Percentiles rank a stretch among this genome's conserved stretches.
Evolutionary conservation across 1,139 yeast genomes (phyloP).

Genomic region (Geotrichum candidum): DNA sequence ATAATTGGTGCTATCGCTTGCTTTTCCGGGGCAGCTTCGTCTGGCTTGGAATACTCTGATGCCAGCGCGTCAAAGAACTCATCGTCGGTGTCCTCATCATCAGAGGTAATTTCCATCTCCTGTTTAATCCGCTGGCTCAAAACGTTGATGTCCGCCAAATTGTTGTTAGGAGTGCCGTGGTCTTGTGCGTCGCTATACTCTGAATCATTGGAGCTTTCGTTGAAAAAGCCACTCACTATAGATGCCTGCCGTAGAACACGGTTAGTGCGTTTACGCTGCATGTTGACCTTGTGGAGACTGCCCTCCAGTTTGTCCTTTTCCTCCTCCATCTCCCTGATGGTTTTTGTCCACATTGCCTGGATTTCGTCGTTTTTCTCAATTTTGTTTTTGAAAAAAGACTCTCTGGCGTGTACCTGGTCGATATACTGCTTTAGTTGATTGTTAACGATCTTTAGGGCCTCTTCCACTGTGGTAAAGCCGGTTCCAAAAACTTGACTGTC

Average conservation of each 20-base stretch:
- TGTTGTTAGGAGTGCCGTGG: neutral
- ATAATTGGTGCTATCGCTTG: neutral
- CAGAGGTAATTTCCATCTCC: neutral
- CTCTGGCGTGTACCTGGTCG: slow-evolving; percentile 33
- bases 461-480: slow-evolving; percentile 13
- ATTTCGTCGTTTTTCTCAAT: slow-evolving; percentile 74
- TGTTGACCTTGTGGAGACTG: slow-evolving; percentile 60
- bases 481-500: neutral
- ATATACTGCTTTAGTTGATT: neutral
- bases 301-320: slow-evolving; percentile 75
- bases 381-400: slow-evolving; percentile 39
- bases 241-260: too few species aligned
- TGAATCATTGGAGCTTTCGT: slow-evolving; percentile 36
- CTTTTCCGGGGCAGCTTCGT: neutral
- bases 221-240: neutral
- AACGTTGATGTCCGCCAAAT: neutral
- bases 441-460: slow-evolving; percentile 1
- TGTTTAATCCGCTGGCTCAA: neutral
- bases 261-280: slow-evolving; percentile 52
- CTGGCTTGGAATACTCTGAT: slow-evolving; percentile 2
- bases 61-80: neutral
- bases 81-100: neutral
- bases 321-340: slow-evolving; percentile 74
- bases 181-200: neutral
- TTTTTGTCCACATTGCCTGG: slow-evolving; percentile 84